Conservation (phyloP, 164 flowering plant genomes). For the Stephania yunnanensis region DNA sequence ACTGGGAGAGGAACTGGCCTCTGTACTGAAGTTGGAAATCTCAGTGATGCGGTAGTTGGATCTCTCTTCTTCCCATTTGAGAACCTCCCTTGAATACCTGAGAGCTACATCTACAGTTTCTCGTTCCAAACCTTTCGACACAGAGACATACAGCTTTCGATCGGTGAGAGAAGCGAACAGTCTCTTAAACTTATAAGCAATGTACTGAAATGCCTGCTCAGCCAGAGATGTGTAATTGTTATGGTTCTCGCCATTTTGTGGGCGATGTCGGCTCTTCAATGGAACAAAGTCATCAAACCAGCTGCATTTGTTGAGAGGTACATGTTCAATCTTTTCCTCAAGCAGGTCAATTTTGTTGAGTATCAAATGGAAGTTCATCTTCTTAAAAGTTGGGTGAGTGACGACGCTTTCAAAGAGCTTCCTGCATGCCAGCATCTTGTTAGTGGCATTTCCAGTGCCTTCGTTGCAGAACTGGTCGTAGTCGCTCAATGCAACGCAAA, state of each 20-base stretch:
- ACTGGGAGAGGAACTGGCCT: slow-evolving; percentile 57
- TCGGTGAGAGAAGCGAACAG: slow-evolving; percentile 64
- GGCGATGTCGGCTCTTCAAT: slow-evolving; percentile 39
- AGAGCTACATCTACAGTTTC: slow-evolving; percentile 67
- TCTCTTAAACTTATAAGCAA: slow-evolving; percentile 87
- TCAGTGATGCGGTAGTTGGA: slow-evolving; percentile 46
- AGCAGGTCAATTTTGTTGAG: slow-evolving; percentile 80
- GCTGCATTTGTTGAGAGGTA: slow-evolving; percentile 58
- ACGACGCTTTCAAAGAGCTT: slow-evolving; percentile 74
- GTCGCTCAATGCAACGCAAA: slow-evolving; percentile 75
- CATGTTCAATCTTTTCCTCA: slow-evolving; percentile 61
- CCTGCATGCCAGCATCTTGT: slow-evolving; percentile 70
- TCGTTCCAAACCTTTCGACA: slow-evolving; percentile 59
- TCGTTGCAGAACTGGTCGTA: slow-evolving; percentile 60
- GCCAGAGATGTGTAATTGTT: slow-evolving; percentile 37
- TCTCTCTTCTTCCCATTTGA: slow-evolving; percentile 88
- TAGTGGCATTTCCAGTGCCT: slow-evolving; percentile 35
- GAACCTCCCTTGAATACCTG: slow-evolving; percentile 70
- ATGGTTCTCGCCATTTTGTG: slow-evolving; percentile 17
- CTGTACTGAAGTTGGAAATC: slow-evolving; percentile 57
- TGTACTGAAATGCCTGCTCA: slow-evolving; percentile 63
- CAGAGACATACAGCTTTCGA: slow-evolving; percentile 61
- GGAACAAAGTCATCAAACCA: slow-evolving; percentile 92
- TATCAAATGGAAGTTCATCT: slow-evolving; percentile 67
- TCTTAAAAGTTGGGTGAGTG: slow-evolving; percentile 73